phyloP scores from a whole-genome alignment of 179 eudicot species.

The Silene noctiflora region DNA sequence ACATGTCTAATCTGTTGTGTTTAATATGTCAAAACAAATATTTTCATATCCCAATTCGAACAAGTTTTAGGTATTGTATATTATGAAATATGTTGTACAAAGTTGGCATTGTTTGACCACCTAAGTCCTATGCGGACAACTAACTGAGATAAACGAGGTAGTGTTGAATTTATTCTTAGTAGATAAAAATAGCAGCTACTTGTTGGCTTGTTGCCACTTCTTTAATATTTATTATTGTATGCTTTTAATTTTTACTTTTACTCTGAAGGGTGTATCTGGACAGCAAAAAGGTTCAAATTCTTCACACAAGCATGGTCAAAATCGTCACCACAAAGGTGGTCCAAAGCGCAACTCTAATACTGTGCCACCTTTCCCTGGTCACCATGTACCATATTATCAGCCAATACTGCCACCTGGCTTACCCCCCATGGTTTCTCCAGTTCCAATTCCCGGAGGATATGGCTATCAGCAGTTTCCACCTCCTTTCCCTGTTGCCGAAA shows the following conservation, averaged over 20 bases:
- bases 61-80: no score
- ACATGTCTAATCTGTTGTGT: no score
- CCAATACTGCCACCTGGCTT: slow-evolving; percentile 49
- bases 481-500: slow-evolving; percentile 46
- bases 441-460: slow-evolving; percentile 62
- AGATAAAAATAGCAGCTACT: no score
- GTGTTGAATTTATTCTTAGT: no score
- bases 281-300: slow-evolving; percentile 48
- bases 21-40: no score
- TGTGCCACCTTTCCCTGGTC: slow-evolving; percentile 54
- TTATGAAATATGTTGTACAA: no score
- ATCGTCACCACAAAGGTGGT: slow-evolving; percentile 49
- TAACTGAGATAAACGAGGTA: no score
- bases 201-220: no score
- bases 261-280: slow-evolving; percentile 45
- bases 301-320: slow-evolving; percentile 50
- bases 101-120: no score
- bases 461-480: slow-evolving; percentile 50
- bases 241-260: background rate
- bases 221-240: no score
- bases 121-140: no score
- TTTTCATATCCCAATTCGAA: no score
- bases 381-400: slow-evolving; percentile 56
- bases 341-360: slow-evolving; percentile 51
- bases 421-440: slow-evolving; percentile 53